Conservation (phyloP, 257 asterid species). For the Capsicum rhomboideum region DNA sequence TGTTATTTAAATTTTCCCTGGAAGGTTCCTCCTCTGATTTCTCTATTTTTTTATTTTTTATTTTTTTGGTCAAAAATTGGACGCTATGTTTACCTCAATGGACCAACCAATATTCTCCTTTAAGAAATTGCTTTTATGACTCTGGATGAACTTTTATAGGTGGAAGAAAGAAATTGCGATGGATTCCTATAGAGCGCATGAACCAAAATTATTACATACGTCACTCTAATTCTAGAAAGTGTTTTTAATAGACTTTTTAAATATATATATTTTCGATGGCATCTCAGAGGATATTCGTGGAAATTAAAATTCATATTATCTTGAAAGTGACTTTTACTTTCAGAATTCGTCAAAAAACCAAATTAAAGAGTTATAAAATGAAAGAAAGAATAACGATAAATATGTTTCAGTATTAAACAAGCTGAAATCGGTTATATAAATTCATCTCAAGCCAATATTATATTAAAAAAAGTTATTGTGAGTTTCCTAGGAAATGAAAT, state of each 20-base stretch:
- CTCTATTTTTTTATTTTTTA: not conserved
- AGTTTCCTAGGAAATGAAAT: not conserved
- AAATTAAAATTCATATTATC: too few relatives aligned
- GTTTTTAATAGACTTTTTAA: not conserved
- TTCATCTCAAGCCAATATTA: not conserved
- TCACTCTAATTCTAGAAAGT: not conserved
- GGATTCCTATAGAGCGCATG: not conserved
- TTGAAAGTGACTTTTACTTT: not conserved
- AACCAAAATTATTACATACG: too few relatives aligned
- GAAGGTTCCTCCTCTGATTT: not conserved
- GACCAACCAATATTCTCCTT: not conserved
- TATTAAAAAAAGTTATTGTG: not conserved
- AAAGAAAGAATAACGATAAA: not conserved
- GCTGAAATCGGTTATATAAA: not conserved
- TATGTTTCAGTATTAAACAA: not conserved
- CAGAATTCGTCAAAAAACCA: not conserved
- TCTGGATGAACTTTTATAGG: too few relatives aligned
- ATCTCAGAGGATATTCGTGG: not conserved
- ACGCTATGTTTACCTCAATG: not conserved
- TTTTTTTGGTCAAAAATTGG: not conserved
- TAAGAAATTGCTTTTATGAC: too few relatives aligned
- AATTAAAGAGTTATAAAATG: not conserved
- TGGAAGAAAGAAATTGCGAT: too few relatives aligned
- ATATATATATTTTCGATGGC: too few relatives aligned
- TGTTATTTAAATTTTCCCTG: not conserved